These are phyloP conservation scores for Phlyctochytrium bullatum DNA, from an alignment of 192 early-diverging fungal genomes.

Conservation along the genomic window DNA sequence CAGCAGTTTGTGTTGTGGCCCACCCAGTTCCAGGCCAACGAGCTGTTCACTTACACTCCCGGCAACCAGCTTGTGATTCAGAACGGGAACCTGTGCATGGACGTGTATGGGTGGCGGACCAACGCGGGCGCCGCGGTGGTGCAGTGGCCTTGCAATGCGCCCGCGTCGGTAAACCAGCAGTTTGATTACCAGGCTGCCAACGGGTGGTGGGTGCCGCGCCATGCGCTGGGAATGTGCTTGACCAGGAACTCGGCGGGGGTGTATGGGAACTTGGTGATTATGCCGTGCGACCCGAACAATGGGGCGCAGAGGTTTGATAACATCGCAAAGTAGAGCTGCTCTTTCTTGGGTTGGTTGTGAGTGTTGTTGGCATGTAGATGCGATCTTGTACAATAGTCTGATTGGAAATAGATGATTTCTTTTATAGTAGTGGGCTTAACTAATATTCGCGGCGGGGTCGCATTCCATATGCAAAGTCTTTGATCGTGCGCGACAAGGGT, in stretches of 20 bases:
- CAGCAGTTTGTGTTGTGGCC: background rate
- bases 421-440: too few species aligned
- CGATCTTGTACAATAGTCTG: too few species aligned
- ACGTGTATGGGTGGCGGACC: background rate
- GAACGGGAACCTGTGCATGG: background rate
- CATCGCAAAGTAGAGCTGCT: background rate
- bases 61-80: background rate
- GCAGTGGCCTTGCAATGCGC: background rate
- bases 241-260: background rate
- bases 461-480: too few species aligned
- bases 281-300: background rate
- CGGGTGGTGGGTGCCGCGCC: background rate
- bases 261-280: background rate
- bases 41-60: background rate
- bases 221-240: background rate
- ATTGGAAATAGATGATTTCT: too few species aligned
- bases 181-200: conserved; percentile 1
- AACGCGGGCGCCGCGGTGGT: background rate
- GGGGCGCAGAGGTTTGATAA: conserved; percentile 1
- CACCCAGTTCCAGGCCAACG: background rate
- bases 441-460: too few species aligned
- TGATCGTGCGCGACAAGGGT: too few species aligned
- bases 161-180: background rate
- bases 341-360: too few species aligned
- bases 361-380: too few species aligned